Conservation (phyloP, 768 basidiomycete genomes). For the Lentinula edodes region DNA sequence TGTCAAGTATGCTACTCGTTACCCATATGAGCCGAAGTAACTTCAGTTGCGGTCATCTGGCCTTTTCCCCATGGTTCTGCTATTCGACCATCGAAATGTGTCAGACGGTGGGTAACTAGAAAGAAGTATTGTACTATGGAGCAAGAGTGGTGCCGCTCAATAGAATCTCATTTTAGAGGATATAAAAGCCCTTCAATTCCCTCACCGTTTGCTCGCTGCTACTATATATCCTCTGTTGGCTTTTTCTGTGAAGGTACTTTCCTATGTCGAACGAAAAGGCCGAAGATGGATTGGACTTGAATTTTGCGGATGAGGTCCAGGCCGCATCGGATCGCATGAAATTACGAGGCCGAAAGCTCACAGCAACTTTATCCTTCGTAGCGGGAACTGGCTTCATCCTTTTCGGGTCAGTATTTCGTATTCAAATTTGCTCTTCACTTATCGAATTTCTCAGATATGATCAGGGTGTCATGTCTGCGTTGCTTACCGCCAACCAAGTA, state of each 20-base stretch:
- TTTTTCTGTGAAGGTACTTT: not conserved
- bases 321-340: constrained; percentile 3
- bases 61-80: not conserved
- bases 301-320: not conserved
- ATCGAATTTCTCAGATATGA: constrained; percentile 40
- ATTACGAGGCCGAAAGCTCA: constrained; percentile 39
- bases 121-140: not conserved
- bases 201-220: not conserved
- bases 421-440: not conserved
- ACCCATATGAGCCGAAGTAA: not conserved
- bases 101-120: not conserved
- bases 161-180: not conserved
- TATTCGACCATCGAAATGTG: not conserved
- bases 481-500: constrained; percentile 52
- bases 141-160: not conserved
- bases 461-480: constrained; percentile 67
- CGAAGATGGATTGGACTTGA: not conserved
- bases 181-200: not conserved
- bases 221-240: not conserved
- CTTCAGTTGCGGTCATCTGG: not conserved
- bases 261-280: constrained; percentile 2
- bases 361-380: constrained; percentile 47
- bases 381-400: constrained; percentile 56
- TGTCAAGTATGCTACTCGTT: not conserved
- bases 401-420: constrained; percentile 40